Percentiles rank a stretch among this genome's conserved stretches.
Conservation (phyloP, 2,329 filamentous ascomycete genomes). For the Aureobasidium sp. region DNA sequence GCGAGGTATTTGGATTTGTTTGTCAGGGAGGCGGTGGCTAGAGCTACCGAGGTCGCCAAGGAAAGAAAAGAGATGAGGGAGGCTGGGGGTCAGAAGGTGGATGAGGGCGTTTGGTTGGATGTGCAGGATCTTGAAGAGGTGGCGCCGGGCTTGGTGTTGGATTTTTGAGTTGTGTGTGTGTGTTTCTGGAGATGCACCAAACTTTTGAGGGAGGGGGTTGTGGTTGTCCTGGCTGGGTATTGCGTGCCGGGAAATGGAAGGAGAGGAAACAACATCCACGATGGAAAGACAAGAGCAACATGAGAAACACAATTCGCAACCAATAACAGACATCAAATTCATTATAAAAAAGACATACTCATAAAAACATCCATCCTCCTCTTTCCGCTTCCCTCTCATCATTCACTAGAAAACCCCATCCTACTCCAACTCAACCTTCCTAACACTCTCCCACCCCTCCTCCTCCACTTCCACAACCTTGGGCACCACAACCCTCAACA, state of each 20-base stretch:
- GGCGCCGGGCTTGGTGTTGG: constrained; percentile 73
- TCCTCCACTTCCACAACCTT: constrained; percentile 59
- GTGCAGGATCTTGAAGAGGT: constrained; percentile 86
- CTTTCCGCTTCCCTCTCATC: no score
- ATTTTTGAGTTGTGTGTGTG: constrained; percentile 37
- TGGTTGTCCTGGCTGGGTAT: no score
- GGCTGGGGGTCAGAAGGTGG: constrained; percentile 19
- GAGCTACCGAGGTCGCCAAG: constrained; percentile 61
- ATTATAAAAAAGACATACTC: no score
- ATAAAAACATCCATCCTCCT: no score
- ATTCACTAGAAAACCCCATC: no score
- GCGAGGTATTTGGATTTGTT: constrained; percentile 87
- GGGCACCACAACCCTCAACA: constrained; percentile 67
- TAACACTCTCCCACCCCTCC: constrained; percentile 50
- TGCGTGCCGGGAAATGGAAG: no score
- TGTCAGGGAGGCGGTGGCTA: constrained; percentile 76
- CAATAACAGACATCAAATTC: no score
- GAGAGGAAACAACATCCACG: no score
- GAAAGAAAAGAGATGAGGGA: constrained; percentile 28
- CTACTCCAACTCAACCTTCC: constrained; percentile 44
- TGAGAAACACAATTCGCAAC: no score
- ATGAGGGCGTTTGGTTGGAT: constrained; percentile 41
- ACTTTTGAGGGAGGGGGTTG: no score
- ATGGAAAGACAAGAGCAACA: not conserved
- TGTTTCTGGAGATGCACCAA: no score